Percentiles rank a stretch among this genome's conserved stretches.
Conservation (phyloP, 2,329 filamentous ascomycete genomes). For the Xylaria sp. region DNA sequence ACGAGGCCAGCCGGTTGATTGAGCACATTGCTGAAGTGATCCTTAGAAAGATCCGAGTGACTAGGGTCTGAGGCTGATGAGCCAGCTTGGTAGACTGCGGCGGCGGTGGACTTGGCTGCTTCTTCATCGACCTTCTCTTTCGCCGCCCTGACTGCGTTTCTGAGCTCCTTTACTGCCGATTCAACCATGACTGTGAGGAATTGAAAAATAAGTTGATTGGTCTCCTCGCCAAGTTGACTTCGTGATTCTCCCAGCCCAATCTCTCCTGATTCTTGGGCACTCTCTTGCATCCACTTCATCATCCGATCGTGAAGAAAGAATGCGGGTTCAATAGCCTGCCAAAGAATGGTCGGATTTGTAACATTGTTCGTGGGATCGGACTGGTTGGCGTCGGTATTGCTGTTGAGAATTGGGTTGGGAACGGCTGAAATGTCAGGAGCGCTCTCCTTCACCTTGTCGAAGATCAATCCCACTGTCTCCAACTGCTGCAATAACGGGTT, state of each 20-base stretch:
- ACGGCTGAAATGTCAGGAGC: slow-evolving; percentile 2
- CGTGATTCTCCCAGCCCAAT: slow-evolving; percentile 37
- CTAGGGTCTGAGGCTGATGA: slow-evolving; percentile 63
- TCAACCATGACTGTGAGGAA: slow-evolving; percentile 48
- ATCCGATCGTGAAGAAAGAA: slow-evolving; percentile 47
- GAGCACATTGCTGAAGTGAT: slow-evolving; percentile 68
- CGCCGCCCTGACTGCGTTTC: slow-evolving; percentile 47
- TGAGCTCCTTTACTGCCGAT: slow-evolving; percentile 47
- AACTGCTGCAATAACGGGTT: slow-evolving; percentile 43
- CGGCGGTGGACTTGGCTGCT: slow-evolving; percentile 45
- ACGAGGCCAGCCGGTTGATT: slow-evolving; percentile 66
- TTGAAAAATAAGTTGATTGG: slow-evolving; percentile 47
- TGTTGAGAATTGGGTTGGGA: neutral
- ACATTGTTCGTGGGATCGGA: slow-evolving; percentile 10
- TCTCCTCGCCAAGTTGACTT: slow-evolving; percentile 46
- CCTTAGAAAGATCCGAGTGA: slow-evolving; percentile 68
- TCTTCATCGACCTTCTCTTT: slow-evolving; percentile 47
- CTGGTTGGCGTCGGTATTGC: slow-evolving; percentile 3
- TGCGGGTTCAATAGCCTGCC: slow-evolving; percentile 48
- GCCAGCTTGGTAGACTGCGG: slow-evolving; percentile 43
- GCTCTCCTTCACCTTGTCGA: slow-evolving; percentile 41
- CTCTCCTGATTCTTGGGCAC: slow-evolving; percentile 43
- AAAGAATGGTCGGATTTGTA: slow-evolving; percentile 43
- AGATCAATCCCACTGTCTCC: slow-evolving; percentile 44
- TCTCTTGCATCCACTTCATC: slow-evolving; percentile 47